A percentile compares a stretch with the other conserved stretches of the same genome.
These are phyloP conservation scores for Aspergillus ibericus DNA, from an alignment of 2,329 filamentous ascomycete species.

Conservation along the genomic window DNA sequence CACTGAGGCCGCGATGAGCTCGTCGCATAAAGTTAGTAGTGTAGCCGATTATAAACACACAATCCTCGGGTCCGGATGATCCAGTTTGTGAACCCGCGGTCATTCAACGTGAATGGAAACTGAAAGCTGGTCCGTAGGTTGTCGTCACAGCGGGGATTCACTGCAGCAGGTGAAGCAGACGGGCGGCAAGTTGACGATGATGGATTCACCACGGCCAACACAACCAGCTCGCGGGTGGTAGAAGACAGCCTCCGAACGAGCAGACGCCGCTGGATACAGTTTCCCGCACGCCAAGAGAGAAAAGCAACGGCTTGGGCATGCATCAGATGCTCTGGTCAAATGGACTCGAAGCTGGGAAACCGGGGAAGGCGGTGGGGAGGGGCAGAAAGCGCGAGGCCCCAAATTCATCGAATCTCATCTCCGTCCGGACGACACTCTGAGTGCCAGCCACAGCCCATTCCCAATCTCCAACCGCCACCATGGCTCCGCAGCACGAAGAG, in stretches of 20 bases:
- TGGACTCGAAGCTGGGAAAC: constrained; percentile 12
- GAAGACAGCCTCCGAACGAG: background rate
- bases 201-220: constrained; percentile 3
- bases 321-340: constrained; percentile 9
- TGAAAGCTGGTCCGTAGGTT: background rate
- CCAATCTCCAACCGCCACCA: constrained; percentile 37
- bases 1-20: background rate
- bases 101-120: constrained; percentile 9
- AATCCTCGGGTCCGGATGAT: background rate
- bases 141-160: constrained; percentile 11
- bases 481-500: constrained; percentile 51
- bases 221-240: background rate
- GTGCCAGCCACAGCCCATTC: constrained; percentile 26
- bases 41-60: background rate
- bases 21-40: constrained; percentile 13
- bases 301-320: background rate
- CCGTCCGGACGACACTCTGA: constrained; percentile 24
- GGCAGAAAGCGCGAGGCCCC: constrained; percentile 30
- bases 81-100: constrained; percentile 2
- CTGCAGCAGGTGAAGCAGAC: background rate
- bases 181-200: background rate
- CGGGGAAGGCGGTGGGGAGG: constrained; percentile 22
- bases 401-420: constrained; percentile 27
- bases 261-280: background rate
- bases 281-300: background rate